Conservation (phyloP, 1,284 basidiomycete species). For the Microbotryum silenes-acaulis region DNA sequence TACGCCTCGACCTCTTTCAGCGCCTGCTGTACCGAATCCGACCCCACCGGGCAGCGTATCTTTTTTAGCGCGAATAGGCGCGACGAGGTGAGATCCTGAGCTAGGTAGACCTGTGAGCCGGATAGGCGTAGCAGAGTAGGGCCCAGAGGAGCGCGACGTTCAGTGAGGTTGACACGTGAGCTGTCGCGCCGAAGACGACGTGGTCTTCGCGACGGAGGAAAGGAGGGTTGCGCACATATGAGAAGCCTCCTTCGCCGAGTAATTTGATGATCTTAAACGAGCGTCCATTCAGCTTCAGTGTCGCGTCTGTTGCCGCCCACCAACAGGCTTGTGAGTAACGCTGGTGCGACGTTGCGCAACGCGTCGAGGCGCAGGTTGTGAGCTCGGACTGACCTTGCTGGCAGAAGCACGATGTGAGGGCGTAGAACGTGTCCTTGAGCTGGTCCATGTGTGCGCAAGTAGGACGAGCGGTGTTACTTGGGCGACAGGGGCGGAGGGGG, state of each 20-base stretch:
- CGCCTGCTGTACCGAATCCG: conserved; percentile 30
- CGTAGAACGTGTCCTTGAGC: conserved; percentile 68
- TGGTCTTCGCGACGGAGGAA: too few relatives aligned
- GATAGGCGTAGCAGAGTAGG: too few relatives aligned
- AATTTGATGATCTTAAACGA: conserved; percentile 83
- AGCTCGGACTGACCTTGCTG: conserved; percentile 39
- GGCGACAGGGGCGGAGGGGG: too few relatives aligned
- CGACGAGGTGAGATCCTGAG: conserved; percentile 43
- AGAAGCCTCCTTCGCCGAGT: conserved; percentile 90
- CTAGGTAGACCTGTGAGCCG: conserved; percentile 31
- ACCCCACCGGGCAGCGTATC: conserved; percentile 35
- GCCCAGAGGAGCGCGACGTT: too few relatives aligned
- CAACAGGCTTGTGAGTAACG: background rate
- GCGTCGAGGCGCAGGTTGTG: background rate
- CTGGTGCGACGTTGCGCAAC: background rate
- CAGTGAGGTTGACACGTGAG: background rate
- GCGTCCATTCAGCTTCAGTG: conserved; percentile 86
- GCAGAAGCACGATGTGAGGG: conserved; percentile 68
- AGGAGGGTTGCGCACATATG: conserved; percentile 54
- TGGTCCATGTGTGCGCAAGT: conserved; percentile 49
- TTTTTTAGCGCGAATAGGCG: conserved; percentile 90
- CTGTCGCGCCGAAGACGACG: too few relatives aligned
- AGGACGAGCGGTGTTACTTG: too few relatives aligned
- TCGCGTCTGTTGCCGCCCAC: conserved; percentile 50
- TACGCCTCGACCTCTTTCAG: conserved; percentile 37